Evolutionary conservation across 371 early-diverging fungal genomes (phyloP).

Genomic region (Mucor piriformis): DNA sequence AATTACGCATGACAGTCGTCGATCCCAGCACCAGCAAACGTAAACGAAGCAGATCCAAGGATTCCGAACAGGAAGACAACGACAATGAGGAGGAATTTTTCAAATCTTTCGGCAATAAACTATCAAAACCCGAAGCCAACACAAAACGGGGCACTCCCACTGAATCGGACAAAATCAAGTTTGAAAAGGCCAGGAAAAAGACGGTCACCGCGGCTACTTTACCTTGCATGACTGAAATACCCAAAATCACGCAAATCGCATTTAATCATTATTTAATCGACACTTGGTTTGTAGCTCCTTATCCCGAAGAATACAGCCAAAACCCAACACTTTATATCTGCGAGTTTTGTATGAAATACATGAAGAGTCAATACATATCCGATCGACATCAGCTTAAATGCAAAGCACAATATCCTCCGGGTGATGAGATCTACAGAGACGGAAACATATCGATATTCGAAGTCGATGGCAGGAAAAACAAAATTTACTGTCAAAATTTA

Average conservation of each 20-base stretch:
- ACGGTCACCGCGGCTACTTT: slow-evolving; percentile 17
- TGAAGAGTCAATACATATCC: slow-evolving; percentile 73
- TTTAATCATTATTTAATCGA: slow-evolving; percentile 87
- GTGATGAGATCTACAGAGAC: slow-evolving; percentile 98
- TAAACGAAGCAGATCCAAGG: slow-evolving; percentile 1
- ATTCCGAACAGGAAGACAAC: neutral
- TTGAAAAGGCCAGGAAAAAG: slow-evolving; percentile 42
- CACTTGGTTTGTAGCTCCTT: slow-evolving; percentile 98
- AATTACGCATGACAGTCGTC: slow-evolving; percentile 21
- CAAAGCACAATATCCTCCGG: slow-evolving; percentile 89
- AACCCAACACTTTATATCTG: slow-evolving; percentile 86
- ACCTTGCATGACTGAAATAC: slow-evolving; percentile 11
- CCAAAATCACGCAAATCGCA: slow-evolving; percentile 21
- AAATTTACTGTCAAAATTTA: slow-evolving; percentile 98
- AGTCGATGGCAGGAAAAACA: slow-evolving; percentile 94
- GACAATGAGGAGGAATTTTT: slow-evolving; percentile 30
- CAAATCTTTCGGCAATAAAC: slow-evolving; percentile 58
- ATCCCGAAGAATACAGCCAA: slow-evolving; percentile 93
- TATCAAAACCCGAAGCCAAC: slow-evolving; percentile 60
- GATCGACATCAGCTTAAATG: slow-evolving; percentile 86
- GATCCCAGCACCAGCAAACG: neutral
- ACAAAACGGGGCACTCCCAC: slow-evolving; percentile 55
- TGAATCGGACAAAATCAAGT: slow-evolving; percentile 50
- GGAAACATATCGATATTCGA: slow-evolving; percentile 89
- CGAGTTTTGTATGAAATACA: slow-evolving; percentile 97